Conservation (phyloP, 78 protist genomes). For the Speleostelium caveatum region DNA sequence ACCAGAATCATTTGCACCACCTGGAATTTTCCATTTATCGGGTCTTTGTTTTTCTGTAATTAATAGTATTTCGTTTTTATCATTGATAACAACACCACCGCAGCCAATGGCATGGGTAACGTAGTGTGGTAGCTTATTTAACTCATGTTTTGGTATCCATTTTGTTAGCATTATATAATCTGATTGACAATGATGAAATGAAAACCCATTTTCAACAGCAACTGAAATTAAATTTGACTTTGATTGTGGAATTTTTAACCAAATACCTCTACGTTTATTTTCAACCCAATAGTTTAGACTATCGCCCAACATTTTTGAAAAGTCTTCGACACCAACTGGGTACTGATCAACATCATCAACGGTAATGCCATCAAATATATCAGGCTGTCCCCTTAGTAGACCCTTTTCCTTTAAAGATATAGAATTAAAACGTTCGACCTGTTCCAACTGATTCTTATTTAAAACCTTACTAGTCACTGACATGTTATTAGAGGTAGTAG, state of each 20-base stretch:
- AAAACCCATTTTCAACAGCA: constrained; percentile 30
- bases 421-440: neutral
- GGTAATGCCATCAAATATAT: constrained; percentile 67
- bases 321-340: neutral
- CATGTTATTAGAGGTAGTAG: neutral
- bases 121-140: constrained; percentile 60
- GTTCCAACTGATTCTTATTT: neutral
- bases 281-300: constrained; percentile 63
- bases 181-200: constrained; percentile 78
- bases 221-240: constrained; percentile 42
- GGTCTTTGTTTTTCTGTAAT: constrained; percentile 82
- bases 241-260: constrained; percentile 62
- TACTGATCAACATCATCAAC: constrained; percentile 29
- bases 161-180: constrained; percentile 65
- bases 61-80: constrained; percentile 64
- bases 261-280: constrained; percentile 72
- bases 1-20: constrained; percentile 81
- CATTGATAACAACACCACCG: constrained; percentile 82
- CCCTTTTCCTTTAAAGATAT: neutral
- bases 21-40: constrained; percentile 87
- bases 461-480: constrained; percentile 1
- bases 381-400: constrained; percentile 40
- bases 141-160: constrained; percentile 54
- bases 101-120: constrained; percentile 78
- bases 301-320: neutral